Evolutionary conservation across 2,329 filamentous ascomycete genomes (phyloP).

Genomic region (Didymella pomorum): DNA sequence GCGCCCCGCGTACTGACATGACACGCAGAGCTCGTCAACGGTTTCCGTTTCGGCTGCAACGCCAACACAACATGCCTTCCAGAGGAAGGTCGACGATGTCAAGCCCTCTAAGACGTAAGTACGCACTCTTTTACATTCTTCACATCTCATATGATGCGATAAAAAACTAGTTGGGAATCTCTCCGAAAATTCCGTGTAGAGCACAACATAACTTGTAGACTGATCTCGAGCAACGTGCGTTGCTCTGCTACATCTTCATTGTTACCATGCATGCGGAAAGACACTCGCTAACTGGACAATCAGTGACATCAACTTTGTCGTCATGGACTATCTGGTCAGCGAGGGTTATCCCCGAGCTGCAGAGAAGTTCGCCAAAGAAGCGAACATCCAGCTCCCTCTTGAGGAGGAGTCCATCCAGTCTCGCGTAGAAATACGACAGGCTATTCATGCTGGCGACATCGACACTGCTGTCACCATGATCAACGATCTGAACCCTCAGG

Average conservation of each 20-base stretch:
- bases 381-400: conserved; percentile 79
- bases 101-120: conserved; percentile 89
- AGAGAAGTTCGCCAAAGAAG: conserved; percentile 91
- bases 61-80: conserved; percentile 76
- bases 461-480: conserved; percentile 84
- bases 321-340: conserved; percentile 96
- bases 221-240: conserved; percentile 57
- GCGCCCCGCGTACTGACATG: conserved; percentile 27
- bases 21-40: conserved; percentile 66
- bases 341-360: conserved; percentile 94
- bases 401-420: conserved; percentile 76
- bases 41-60: conserved; percentile 78
- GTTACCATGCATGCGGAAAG: not conserved
- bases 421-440: conserved; percentile 82
- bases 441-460: conserved; percentile 86
- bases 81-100: conserved; percentile 81
- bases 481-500: conserved; percentile 90
- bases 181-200: conserved; percentile 97
- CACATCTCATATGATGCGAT: conserved; percentile 73
- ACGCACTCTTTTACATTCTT: conserved; percentile 11
- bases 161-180: conserved; percentile 99
- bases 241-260: conserved; percentile 22
- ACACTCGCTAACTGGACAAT: conserved; percentile 34
- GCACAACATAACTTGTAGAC: conserved; percentile 82
- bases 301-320: conserved; percentile 93